Base-by-base conservation (phyloP, 352 stramenopile genomes). In the Globisporangium apiculatum region DNA sequence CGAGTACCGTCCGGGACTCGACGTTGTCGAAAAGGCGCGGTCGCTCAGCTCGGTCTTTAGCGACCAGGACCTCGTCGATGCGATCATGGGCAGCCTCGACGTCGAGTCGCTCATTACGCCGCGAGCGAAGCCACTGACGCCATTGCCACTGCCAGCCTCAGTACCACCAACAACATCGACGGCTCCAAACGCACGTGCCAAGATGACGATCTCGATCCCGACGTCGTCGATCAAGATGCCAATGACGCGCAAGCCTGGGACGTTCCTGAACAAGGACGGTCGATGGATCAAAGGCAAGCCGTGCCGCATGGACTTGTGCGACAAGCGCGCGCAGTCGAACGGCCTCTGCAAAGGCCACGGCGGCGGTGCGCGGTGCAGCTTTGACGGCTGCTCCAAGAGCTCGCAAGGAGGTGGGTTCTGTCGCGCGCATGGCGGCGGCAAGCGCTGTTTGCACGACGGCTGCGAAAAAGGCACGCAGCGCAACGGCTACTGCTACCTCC, bases 191-290 rank as follows among this genome's bases (percentile, higher is more conserved):
- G 53, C 73, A 50, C 60, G 85, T 57, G 65, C 60, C 6, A 60
- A 61, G 11, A 67, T 66, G 42, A 54, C 69, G 12, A 61, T 71
- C 31, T 69, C 65, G 36, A 46, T 69, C 41, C 60, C 66, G n/a
- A 64, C 65, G 45, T 58, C 51, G 14, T 36, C 61, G 31, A 58
- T 66, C 50, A 54, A 62, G 51, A 65, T 71, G 41, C 69, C 78
- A 37, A 80, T 75, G 51, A 64, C 81, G 9, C 79, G 82, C 57
- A 87, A 88, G 53, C 79, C 82, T 3, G 82, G 82, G 36, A 92
- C 82, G n/a, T 92, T 92, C 66, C 68, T 92, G 10, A 92, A 92
- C 68, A 92, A 92, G 74, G 82, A 92, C 61, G 82, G 82, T n/a
- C 82, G 82, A 2, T 92, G 82, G 82, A 91, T 91, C 70, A 91